Percentiles rank a stretch among this genome's conserved stretches.
Evolutionary conservation across 495 filamentous ascomycete species (phyloP).

Genomic region (Penicillium lividum): DNA sequence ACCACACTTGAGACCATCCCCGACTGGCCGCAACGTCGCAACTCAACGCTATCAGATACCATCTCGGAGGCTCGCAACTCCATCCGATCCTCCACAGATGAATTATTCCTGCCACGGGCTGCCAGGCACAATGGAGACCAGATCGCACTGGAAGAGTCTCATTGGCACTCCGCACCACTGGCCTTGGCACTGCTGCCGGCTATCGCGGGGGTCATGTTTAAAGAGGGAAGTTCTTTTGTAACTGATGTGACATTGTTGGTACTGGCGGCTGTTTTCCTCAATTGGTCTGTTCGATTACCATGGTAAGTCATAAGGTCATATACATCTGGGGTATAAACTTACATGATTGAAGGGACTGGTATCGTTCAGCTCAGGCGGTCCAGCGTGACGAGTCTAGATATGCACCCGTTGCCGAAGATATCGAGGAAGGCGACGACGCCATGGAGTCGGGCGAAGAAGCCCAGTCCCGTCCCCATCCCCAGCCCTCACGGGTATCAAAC

Average conservation of each 20-base stretch:
- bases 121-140: conserved; percentile 24
- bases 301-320: conserved; percentile 58
- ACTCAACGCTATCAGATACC: conserved; percentile 74
- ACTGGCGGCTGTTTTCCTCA: conserved; percentile 80
- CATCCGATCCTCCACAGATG: conserved; percentile 70
- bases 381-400: conserved; percentile 49
- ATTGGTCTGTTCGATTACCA: conserved; percentile 89
- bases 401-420: conserved; percentile 36
- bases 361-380: conserved; percentile 72
- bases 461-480: not conserved
- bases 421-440: conserved; percentile 25
- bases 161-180: conserved; percentile 78
- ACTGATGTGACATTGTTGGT: conserved; percentile 82
- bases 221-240: conserved; percentile 76
- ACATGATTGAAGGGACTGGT: conserved; percentile 71
- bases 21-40: conserved; percentile 55
- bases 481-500: conserved; percentile 11
- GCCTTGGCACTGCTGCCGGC: conserved; percentile 83
- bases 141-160: conserved; percentile 50
- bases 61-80: conserved; percentile 65
- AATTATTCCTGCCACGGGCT: conserved; percentile 66
- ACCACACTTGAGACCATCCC: conserved; percentile 29
- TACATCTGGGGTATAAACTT: not conserved
- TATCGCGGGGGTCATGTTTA: conserved; percentile 78
- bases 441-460: conserved; percentile 5